Conservation (phyloP, 2,329 filamentous ascomycete species). For the Trichoderma citrinoviride region DNA sequence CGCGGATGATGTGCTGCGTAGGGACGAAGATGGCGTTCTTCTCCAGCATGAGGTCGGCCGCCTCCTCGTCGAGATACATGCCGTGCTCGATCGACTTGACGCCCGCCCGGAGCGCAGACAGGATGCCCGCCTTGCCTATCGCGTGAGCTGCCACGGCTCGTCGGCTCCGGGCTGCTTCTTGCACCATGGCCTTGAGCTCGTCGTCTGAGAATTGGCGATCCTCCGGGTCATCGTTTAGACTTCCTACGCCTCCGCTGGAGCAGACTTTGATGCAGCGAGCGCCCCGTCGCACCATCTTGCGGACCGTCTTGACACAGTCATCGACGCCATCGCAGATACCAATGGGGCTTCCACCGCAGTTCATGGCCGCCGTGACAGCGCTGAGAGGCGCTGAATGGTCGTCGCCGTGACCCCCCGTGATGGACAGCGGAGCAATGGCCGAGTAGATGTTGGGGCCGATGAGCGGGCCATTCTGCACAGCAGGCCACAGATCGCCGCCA, state of each 20-base stretch:
- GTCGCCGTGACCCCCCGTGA: conserved; percentile 50
- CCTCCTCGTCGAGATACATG: conserved; percentile 43
- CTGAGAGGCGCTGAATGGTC: conserved; percentile 36
- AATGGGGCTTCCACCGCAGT: conserved; percentile 35
- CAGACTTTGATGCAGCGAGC: conserved; percentile 43
- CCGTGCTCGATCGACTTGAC: conserved; percentile 42
- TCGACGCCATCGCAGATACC: conserved; percentile 40
- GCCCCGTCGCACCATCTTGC: conserved; percentile 41
- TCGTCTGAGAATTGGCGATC: conserved; percentile 41
- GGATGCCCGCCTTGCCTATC: conserved; percentile 42
- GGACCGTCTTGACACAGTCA: conserved; percentile 41
- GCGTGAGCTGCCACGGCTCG: conserved; percentile 42
- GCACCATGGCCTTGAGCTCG: conserved; percentile 39
- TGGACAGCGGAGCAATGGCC: conserved; percentile 42
- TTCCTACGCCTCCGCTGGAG: conserved; percentile 41
- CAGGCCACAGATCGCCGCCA: conserved; percentile 42
- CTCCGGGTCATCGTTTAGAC: conserved; percentile 39
- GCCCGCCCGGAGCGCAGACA: conserved; percentile 39
- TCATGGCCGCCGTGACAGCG: conserved; percentile 33
- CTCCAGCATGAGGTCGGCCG: conserved; percentile 39
- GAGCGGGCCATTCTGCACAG: conserved; percentile 44
- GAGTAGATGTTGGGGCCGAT: conserved; percentile 50
- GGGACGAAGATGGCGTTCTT: conserved; percentile 39
- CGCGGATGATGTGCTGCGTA: conserved; percentile 39
- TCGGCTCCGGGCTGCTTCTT: conserved; percentile 38